These are phyloP conservation scores for Tetrapisispora iriomotensis DNA, from an alignment of 805 yeast genomes.

Conservation along the genomic window DNA sequence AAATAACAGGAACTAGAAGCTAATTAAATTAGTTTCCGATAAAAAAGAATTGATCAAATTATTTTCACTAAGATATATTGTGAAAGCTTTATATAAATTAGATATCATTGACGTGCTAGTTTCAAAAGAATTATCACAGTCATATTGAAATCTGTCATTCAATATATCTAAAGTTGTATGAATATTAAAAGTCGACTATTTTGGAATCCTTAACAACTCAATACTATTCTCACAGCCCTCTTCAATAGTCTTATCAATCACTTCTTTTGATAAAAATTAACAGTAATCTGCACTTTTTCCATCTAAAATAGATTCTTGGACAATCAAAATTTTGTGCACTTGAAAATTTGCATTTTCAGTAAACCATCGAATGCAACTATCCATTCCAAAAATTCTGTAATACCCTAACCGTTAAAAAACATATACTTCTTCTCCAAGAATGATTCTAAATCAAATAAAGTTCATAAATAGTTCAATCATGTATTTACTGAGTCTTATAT, in stretches of 20 bases:
- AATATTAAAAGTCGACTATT: slow-evolving; percentile 26
- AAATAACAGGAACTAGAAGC: slow-evolving; percentile 14
- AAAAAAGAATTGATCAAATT: slow-evolving; percentile 9
- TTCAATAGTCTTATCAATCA: neutral
- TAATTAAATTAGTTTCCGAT: slow-evolving; percentile 16
- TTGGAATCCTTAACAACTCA: slow-evolving; percentile 34
- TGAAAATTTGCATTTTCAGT: neutral
- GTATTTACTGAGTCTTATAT: too few relatives aligned
- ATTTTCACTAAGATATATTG: neutral
- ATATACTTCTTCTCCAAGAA: too few relatives aligned
- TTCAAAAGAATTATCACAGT: slow-evolving; percentile 20
- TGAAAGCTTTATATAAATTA: slow-evolving; percentile 20
- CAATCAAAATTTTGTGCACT: neutral
- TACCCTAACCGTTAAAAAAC: too few relatives aligned
- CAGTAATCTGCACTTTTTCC: slow-evolving; percentile 30
- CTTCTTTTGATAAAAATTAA: slow-evolving; percentile 7
- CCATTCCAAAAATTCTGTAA: neutral
- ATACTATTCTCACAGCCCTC: slow-evolving; percentile 8
- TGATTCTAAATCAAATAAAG: too few relatives aligned
- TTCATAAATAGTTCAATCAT: too few relatives aligned
- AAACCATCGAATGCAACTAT: neutral
- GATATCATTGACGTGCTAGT: too few relatives aligned
- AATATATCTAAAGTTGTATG: slow-evolving; percentile 16
- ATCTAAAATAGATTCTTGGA: neutral
- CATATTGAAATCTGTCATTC: slow-evolving; percentile 15